phyloP scores from a whole-genome alignment of 2,329 filamentous ascomycete genomes.

The Phaeosphaeriaceae sp. region DNA sequence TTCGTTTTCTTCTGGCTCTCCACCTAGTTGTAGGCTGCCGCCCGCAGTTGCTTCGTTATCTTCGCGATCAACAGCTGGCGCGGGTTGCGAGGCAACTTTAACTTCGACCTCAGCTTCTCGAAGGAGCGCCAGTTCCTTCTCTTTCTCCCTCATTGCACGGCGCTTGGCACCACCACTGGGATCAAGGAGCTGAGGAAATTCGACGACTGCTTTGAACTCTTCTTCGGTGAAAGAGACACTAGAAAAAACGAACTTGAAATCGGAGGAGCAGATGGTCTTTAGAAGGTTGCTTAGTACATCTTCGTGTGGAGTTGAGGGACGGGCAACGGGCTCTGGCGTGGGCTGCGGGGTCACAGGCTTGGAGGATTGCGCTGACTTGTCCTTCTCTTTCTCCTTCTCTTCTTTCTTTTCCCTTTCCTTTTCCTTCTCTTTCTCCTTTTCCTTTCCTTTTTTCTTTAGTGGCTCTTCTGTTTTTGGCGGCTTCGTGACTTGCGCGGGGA shows the following conservation, averaged over 20 bases:
- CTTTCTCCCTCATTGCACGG: constrained; percentile 71
- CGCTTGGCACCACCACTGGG: constrained; percentile 81
- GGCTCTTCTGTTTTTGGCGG: constrained; percentile 37
- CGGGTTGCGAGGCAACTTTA: constrained; percentile 54
- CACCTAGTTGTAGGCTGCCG: constrained; percentile 86
- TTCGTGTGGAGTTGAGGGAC: constrained; percentile 22
- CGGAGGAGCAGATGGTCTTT: constrained; percentile 48
- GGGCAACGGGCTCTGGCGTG: constrained; percentile 13
- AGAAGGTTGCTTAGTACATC: constrained; percentile 46
- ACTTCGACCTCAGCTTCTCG: constrained; percentile 61
- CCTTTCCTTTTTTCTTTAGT: constrained; percentile 36
- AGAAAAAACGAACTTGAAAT: constrained; percentile 63
- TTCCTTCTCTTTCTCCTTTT: constrained; percentile 30
- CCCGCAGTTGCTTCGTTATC: constrained; percentile 71
- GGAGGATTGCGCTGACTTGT: constrained; percentile 31
- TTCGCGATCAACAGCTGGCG: constrained; percentile 59
- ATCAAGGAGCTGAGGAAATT: constrained; percentile 82
- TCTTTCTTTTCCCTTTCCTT: constrained; percentile 27
- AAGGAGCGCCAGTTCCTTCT: constrained; percentile 60
- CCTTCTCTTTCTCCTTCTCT: constrained; percentile 31
- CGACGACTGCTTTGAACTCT: constrained; percentile 59
- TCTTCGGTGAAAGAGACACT: constrained; percentile 49
- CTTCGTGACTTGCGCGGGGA: constrained; percentile 45
- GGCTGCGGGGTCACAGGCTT: constrained; percentile 37
- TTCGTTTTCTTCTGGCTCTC: constrained; percentile 85